Base-by-base conservation (phyloP, 352 stramenopile genomes). In the Globisporangium lucens region DNA sequence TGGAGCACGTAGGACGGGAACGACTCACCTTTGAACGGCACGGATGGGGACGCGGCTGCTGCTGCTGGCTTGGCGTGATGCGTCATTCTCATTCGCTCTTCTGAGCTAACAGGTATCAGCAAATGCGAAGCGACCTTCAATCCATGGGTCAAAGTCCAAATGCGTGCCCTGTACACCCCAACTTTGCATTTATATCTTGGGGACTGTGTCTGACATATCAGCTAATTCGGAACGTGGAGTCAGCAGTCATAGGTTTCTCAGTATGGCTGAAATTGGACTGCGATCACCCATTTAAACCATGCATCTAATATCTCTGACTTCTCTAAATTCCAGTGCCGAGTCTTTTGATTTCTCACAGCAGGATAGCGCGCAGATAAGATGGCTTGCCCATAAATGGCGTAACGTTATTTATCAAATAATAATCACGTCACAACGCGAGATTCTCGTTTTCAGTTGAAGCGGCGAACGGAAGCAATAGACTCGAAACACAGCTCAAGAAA, bases 11-110 rank as follows among this genome's bases (percentile, higher is more conserved):
- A 91, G 12, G 78, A 68, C 13, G 81, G 83, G 57, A 90, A 89
- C 5, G 61, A 77, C 15, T 91, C 83, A 61, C 83, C 80, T 56
- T 91, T 91, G 74, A 91, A 91, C 12, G 80, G 79, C 13, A 65
- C 43, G 17, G 6, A 65, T 3, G 53, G 3, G 3, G 46, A 9
- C 2, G 36, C 6, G 4, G 17, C 29, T 22, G 53, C 9, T 4
- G 9, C 12, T 4, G 9, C 12, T 6, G 53, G n/a, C 52, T 35
- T 60, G 47, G 24, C 13, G 27, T 47, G 51, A 20, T 22, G 17
- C 2, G 43, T 20, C 36, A 59, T 64, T n/a, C 46, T 58, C 17
- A 0, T 36, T 61, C 46, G 4, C 36, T 33, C 6, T 29, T 22
- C 35, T 49, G 8, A 24, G 24, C 29, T 38, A 4, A 15, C 7